These are phyloP conservation scores for Globisporangium paddicum DNA, from an alignment of 352 stramenopile species.

Conservation along the genomic window DNA sequence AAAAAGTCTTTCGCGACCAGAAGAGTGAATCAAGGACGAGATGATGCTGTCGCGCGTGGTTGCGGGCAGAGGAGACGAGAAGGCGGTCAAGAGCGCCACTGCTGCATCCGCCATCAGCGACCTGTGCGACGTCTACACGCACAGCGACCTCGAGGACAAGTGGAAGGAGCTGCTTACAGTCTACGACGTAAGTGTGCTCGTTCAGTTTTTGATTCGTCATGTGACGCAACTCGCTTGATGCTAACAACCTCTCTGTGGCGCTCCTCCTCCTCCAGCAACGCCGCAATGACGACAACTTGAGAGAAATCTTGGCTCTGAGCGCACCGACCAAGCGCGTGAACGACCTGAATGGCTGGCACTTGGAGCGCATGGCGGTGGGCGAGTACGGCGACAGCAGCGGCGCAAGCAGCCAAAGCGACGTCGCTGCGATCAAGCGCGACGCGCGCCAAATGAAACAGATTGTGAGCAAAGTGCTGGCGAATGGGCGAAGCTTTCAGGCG, in stretches of 20 bases:
- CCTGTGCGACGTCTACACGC: slow-evolving; percentile 65
- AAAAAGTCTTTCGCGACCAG: too few species aligned
- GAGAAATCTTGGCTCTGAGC: slow-evolving; percentile 72
- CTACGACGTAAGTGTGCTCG: slow-evolving; percentile 52
- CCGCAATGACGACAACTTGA: slow-evolving; percentile 67
- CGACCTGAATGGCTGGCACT: slow-evolving; percentile 67
- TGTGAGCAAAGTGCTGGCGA: slow-evolving; percentile 53
- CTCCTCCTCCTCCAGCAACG: slow-evolving; percentile 37
- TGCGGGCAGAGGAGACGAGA: slow-evolving; percentile 15
- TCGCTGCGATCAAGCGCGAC: slow-evolving; percentile 59
- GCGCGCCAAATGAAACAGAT: slow-evolving; percentile 48
- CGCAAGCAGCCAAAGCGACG: slow-evolving; percentile 25
- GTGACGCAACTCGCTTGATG: background rate
- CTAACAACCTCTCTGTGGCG: background rate
- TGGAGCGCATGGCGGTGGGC: slow-evolving; percentile 78
- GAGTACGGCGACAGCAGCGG: slow-evolving; percentile 45
- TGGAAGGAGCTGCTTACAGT: slow-evolving; percentile 61
- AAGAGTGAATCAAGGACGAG: slow-evolving; percentile 24
- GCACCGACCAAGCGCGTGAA: slow-evolving; percentile 48
- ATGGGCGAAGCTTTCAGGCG: slow-evolving; percentile 40
- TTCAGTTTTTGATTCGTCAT: slow-evolving; percentile 2
- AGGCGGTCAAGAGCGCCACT: slow-evolving; percentile 8
- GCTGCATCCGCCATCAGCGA: slow-evolving; percentile 33
- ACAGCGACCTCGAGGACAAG: slow-evolving; percentile 56
- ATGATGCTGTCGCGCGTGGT: slow-evolving; percentile 14